Base-by-base conservation (phyloP, 2,329 filamentous ascomycete genomes). In the Claviceps sp. region DNA sequence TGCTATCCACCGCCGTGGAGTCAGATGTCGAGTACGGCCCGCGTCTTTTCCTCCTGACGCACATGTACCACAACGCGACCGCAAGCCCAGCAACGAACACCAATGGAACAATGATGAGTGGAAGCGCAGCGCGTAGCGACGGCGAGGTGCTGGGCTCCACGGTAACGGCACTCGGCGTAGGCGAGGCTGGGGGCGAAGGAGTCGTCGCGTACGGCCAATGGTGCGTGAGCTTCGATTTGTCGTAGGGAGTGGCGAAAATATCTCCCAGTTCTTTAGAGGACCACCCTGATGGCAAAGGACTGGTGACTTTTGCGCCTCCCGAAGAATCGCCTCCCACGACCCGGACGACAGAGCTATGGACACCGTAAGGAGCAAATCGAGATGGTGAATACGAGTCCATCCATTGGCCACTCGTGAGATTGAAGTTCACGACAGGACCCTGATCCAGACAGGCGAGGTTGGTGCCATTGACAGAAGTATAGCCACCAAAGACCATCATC, bases 401-500 rank as follows among this genome's bases (percentile, higher is more conserved):
- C 88, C 88, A 95, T 49, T 74, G 61, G 1, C 82, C 73, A 38
- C 76, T 79, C 9, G 79, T 85, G 49, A 89, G 70, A 60, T 94
- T 89, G 68, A 88, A 91, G 26, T 88, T 75, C 45, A 80, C 72
- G 38, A 86, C 65, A 1, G 76, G 69, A 5, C 70, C 66, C n/a
- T 72, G 70, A 0, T 70, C 66, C 1, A 85, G 63, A 52, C 80
- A 85, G 0, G 54, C 55, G 0, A 61, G 52, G 0, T 46, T 43
- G 0, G 5, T 29, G 1, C 65, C 68, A 1, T 60, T 17, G 1
- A 59, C 42, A 5, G 72, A 44, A 1, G 68, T 65, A 56, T 79
- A 84, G 11, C 88, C 88, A 26, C 88, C 88, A 14, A 91, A 72
- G 7, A 84, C 75, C 55, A 93, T 73, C 82, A 94, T 89, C 64